A percentile compares a stretch with the other conserved stretches of the same genome.
phyloP scores from a whole-genome alignment of 345 rosid species.

The Brassica napus region DNA sequence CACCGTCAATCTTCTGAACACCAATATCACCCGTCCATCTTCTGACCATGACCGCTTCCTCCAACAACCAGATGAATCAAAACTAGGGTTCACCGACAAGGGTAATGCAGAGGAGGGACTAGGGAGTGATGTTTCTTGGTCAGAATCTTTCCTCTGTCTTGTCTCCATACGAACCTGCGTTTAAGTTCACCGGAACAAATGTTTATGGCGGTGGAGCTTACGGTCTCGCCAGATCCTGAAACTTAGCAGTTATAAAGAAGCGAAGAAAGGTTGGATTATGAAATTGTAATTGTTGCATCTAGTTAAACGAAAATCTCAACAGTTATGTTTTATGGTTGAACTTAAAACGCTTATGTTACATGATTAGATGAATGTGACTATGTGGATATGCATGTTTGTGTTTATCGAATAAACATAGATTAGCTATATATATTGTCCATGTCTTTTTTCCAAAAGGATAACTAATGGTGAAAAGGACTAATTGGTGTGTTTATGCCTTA shows the following conservation, averaged over 20 bases:
- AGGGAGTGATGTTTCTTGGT: constrained; percentile 39
- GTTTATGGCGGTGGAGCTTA: constrained; percentile 7
- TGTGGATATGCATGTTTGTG: constrained; percentile 21
- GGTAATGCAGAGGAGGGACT: constrained; percentile 24
- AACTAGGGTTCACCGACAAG: constrained; percentile 21
- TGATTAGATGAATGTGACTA: constrained; percentile 22
- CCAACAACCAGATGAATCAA: constrained; percentile 1
- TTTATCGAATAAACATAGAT: constrained; percentile 22
- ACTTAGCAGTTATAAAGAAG: neutral
- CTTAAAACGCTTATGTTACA: constrained; percentile 14
- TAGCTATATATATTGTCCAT: neutral
- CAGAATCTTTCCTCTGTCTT: constrained; percentile 35
- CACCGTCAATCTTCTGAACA: constrained; percentile 64
- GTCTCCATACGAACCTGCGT: constrained; percentile 7
- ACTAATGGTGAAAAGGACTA: constrained; percentile 16
- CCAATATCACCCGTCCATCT: constrained; percentile 42
- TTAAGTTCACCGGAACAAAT: constrained; percentile 10
- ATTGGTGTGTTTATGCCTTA: neutral
- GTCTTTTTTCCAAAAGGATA: neutral
- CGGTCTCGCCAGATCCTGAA: constrained; percentile 15
- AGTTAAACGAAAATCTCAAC: neutral
- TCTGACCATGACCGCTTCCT: constrained; percentile 30
- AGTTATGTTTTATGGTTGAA: constrained; percentile 19
- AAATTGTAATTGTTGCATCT: constrained; percentile 14
- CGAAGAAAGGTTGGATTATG: neutral